These are phyloP conservation scores for Auricularia sp. DNA, from an alignment of 768 basidiomycete species.

Conservation along the genomic window DNA sequence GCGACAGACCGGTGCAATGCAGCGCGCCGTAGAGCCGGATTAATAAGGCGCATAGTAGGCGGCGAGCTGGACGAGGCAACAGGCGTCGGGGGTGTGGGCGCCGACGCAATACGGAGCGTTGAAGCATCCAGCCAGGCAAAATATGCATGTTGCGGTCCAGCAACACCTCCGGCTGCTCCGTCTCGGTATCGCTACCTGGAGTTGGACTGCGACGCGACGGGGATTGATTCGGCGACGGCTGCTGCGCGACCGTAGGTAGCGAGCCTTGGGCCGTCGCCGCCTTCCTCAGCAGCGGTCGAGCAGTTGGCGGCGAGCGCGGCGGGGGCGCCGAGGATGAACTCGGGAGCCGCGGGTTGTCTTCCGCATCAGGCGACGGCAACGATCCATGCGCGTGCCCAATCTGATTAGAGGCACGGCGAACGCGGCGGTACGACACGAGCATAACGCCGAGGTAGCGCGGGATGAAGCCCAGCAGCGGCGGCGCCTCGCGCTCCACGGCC, in stretches of 20 bases:
- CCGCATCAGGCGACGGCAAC: conserved; percentile 5
- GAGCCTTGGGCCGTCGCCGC: conserved; percentile 15
- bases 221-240: conserved; percentile 7
- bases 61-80: conserved; percentile 8
- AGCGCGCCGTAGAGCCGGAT: conserved; percentile 29
- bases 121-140: conserved; percentile 85
- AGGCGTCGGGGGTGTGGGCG: not conserved
- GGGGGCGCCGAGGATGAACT: conserved; percentile 1
- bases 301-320: not conserved
- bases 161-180: conserved; percentile 90
- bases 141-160: conserved; percentile 94
- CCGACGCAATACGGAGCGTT: conserved; percentile 15
- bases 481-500: conserved; percentile 86
- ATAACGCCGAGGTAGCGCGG: conserved; percentile 98
- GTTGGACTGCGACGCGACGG: not conserved
- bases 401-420: conserved; percentile 25
- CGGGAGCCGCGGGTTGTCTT: conserved; percentile 6
- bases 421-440: conserved; percentile 90
- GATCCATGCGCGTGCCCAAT: not conserved
- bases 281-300: conserved; percentile 20
- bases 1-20: conserved; percentile 45
- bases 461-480: conserved; percentile 85
- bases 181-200: conserved; percentile 33
- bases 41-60: conserved; percentile 35
- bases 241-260: conserved; percentile 26